Conservation (phyloP, 2,329 filamentous ascomycete species). For the Acarospora socialis region DNA sequence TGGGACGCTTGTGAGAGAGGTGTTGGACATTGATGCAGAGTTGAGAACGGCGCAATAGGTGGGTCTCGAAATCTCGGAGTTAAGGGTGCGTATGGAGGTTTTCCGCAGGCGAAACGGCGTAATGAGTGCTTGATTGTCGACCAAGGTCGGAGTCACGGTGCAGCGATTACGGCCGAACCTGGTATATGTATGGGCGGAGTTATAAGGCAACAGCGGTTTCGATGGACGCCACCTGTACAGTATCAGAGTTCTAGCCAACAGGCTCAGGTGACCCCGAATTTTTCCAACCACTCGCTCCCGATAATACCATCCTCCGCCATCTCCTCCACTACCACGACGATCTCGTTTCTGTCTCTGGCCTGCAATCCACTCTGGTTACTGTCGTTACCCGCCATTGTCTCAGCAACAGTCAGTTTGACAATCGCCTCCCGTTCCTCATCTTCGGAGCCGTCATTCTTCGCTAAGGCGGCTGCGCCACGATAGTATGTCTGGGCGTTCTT, state of each 20-base stretch:
- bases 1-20: conserved; percentile 27
- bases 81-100: too few relatives aligned
- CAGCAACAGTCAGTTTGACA: conserved; percentile 35
- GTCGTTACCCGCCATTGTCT: conserved; percentile 29
- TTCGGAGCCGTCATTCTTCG: conserved; percentile 23
- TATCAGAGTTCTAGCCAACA: too few relatives aligned
- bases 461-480: conserved; percentile 31
- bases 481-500: conserved; percentile 46
- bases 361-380: conserved; percentile 26
- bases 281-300: too few relatives aligned
- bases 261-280: too few relatives aligned
- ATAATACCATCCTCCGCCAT: conserved; percentile 43
- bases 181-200: conserved; percentile 12
- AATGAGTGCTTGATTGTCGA: too few relatives aligned
- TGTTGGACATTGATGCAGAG: conserved; percentile 30
- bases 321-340: conserved; percentile 32
- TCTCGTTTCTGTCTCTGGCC: conserved; percentile 22
- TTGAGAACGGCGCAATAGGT: conserved; percentile 20
- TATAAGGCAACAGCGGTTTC: conserved; percentile 22
- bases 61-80: conserved; percentile 13
- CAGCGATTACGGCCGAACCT: too few relatives aligned
- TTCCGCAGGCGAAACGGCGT: neutral
- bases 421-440: conserved; percentile 31
- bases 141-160: too few relatives aligned
- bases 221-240: conserved; percentile 26